Percentiles rank a stretch among this genome's conserved stretches.
Conservation (phyloP, 352 stramenopile species). For the Stramenopiles sp. region DNA sequence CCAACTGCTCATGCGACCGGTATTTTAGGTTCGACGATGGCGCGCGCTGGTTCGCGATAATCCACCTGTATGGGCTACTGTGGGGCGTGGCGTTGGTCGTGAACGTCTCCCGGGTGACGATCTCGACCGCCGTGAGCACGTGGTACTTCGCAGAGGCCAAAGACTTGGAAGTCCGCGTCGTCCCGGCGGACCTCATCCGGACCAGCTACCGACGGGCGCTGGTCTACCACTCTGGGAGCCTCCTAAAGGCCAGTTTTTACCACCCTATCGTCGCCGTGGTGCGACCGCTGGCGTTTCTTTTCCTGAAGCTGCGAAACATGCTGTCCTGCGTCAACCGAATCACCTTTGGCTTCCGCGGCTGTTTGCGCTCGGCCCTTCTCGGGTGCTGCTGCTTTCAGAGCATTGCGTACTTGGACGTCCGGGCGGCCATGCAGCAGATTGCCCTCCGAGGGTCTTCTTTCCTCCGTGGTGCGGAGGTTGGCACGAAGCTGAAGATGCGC, state of each 20-base stretch:
- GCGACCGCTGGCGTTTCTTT: background rate
- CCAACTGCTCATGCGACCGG: background rate
- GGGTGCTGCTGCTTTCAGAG: background rate
- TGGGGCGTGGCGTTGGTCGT: background rate
- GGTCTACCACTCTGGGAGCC: background rate
- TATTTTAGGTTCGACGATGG: background rate
- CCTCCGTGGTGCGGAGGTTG: background rate
- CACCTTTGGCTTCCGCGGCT: background rate
- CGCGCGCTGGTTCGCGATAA: background rate
- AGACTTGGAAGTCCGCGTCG: background rate
- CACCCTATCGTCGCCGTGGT: background rate
- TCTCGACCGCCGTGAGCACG: background rate
- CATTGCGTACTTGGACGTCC: background rate
- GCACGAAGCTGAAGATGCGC: background rate
- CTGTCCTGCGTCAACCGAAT: background rate
- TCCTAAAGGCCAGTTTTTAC: background rate
- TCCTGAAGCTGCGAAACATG: background rate
- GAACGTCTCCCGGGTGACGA: background rate
- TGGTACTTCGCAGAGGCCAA: background rate
- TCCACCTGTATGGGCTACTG: background rate
- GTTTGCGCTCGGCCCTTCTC: background rate
- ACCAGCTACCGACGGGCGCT: background rate
- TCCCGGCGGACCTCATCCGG: background rate
- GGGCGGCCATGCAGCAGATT: background rate
- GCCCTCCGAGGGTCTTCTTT: background rate